phyloP scores from a whole-genome alignment of 129 eudicot species.

The Centrapalus pauciflorus region DNA sequence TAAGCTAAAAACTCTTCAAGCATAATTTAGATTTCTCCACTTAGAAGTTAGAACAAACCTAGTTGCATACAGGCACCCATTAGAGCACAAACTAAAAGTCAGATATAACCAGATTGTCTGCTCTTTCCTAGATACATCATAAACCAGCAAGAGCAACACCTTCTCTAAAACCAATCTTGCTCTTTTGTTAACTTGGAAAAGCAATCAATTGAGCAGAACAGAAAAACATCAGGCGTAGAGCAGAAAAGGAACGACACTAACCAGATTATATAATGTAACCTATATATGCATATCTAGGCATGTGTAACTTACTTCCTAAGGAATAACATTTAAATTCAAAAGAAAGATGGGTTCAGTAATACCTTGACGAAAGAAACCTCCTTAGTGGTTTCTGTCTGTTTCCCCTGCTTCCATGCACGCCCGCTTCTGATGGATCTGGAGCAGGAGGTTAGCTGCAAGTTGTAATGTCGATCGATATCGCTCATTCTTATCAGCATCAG shows the following conservation, averaged over 20 bases:
- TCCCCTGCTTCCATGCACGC: constrained; percentile 43
- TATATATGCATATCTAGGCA: constrained; percentile 1
- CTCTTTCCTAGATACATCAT: neutral
- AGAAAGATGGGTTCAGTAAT: constrained; percentile 1
- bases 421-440: constrained; percentile 49
- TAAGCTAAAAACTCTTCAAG: neutral
- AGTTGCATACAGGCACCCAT: neutral
- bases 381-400: constrained; percentile 41
- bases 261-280: neutral
- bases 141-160: neutral
- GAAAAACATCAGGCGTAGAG: neutral
- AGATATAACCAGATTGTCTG: neutral
- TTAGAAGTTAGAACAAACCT: neutral
- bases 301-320: neutral
- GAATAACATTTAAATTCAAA: neutral
- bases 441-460: constrained; percentile 72
- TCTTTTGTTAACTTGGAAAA: neutral
- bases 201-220: neutral
- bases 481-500: constrained; percentile 68
- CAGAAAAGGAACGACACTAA: neutral
- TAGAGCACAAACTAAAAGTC: neutral
- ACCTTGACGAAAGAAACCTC: constrained; percentile 26
- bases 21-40: neutral
- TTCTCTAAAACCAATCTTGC: neutral
- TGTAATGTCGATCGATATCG: constrained; percentile 58